phyloP scores from a whole-genome alignment of 78 protist genomes.

The Monosiga brevicollis region DNA sequence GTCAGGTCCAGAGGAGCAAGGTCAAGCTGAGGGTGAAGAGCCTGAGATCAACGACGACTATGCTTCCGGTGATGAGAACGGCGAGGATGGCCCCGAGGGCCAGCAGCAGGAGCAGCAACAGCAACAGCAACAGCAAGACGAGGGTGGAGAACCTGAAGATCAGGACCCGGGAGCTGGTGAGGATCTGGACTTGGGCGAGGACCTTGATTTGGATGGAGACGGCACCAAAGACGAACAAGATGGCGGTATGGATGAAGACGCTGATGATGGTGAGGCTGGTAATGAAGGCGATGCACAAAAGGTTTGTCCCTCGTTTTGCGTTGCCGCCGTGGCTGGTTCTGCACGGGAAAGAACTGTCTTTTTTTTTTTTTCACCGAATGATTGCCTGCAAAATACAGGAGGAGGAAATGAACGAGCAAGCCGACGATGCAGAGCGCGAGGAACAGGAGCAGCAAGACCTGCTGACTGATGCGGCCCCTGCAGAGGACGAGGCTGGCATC shows the following conservation, averaged over 20 bases:
- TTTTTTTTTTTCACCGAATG: too few relatives aligned
- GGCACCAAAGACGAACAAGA: slow-evolving; percentile 1
- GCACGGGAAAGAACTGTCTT: too few relatives aligned
- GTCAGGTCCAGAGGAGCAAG: too few relatives aligned
- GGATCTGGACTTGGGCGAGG: slow-evolving; percentile 12
- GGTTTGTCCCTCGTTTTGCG: too few relatives aligned
- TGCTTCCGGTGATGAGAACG: not conserved
- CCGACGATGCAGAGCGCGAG: not conserved
- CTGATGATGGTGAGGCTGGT: not conserved
- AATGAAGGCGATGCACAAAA: too few relatives aligned
- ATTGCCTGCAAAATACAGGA: too few relatives aligned
- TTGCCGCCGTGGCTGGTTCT: too few relatives aligned
- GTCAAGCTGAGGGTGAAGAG: slow-evolving; percentile 33
- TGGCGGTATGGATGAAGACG: not conserved
- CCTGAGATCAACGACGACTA: slow-evolving; percentile 18
- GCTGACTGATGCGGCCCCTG: not conserved
- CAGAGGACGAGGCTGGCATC: not conserved
- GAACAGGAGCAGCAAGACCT: not conserved
- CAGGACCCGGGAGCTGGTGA: slow-evolving; percentile 18
- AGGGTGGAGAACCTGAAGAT: slow-evolving; percentile 23
- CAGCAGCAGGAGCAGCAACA: not conserved
- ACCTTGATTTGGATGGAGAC: slow-evolving; percentile 20
- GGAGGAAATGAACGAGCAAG: not conserved
- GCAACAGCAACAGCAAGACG: not conserved
- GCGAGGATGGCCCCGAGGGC: not conserved